Base-by-base conservation (phyloP, 495 filamentous ascomycete species). In the Jackrogersella multiformis region DNA sequence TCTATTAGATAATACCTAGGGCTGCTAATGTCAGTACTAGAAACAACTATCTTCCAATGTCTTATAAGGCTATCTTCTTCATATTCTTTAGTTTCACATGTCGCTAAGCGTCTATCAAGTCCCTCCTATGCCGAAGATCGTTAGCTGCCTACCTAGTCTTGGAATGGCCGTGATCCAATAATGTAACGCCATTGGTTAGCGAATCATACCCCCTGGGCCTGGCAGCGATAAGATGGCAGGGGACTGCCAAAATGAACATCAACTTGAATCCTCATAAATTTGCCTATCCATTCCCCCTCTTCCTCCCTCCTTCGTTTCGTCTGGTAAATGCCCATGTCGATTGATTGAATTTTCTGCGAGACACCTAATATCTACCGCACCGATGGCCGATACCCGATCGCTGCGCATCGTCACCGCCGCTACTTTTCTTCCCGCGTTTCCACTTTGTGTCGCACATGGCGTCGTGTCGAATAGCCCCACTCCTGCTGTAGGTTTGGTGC, bases 341-440 rank as follows among this genome's bases (percentile, higher is more conserved):
- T 59, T 60, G 26, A 52, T 30, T 58, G 5, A 36, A 4, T 10
- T 10, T 21, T n/a, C 23, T 32, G 39, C 16, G 38, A 64, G 34
- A 56, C 9, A n/a, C 7, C 41, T 12, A 24, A 44, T 32, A n/a
- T n/a, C n/a, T n/a, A 48, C 52, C 32, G 34, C 24, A 61, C 26
- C 28, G 28, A 71, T 71, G 68, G 54, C 68, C 38, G 68, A 66
- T 51, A n/a, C 53, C 0, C 64, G 61, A 58, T 44, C 72, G 10
- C 73, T 81, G 45, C 78, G 79, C 58, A 70, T 76, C 15, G 76
- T 80, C 39, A 77, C 80, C 32, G 73, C 75, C 49, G 72, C 80
- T 51, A 76, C 82, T 56, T 84, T 87, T 70, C 67, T 86, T 9
- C 84, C 84, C 41, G 83, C 83, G 48, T 85, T 87, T 58, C 79